phyloP scores from a whole-genome alignment of 306 rosid species.

The Prunus mira region DNA sequence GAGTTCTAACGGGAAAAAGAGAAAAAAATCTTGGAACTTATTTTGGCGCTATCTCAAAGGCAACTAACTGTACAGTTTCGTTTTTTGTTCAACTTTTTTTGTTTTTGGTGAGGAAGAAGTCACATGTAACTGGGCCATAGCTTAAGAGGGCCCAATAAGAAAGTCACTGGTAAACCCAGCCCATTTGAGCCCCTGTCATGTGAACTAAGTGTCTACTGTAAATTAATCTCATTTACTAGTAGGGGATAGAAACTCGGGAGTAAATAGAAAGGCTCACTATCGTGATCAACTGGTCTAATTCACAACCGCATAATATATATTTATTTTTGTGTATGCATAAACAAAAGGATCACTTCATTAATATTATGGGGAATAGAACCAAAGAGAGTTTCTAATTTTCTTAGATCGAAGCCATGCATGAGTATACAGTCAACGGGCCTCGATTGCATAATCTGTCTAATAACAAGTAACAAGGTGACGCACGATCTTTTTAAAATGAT shows the following conservation, averaged over 20 bases:
- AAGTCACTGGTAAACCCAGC: neutral
- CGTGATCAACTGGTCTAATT: too few relatives aligned
- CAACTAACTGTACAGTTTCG: neutral
- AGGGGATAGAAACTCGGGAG: too few relatives aligned
- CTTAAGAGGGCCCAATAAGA: neutral
- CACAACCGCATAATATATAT: too few relatives aligned
- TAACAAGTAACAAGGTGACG: constrained; percentile 4
- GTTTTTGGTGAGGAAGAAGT: too few relatives aligned
- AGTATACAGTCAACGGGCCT: constrained; percentile 19
- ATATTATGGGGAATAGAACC: neutral
- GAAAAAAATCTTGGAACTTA: constrained; percentile 24
- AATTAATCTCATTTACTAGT: too few relatives aligned
- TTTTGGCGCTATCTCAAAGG: constrained; percentile 32
- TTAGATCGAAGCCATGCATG: neutral
- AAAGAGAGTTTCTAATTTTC: neutral
- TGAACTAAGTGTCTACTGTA: neutral
- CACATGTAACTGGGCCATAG: neutral
- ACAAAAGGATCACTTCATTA: neutral
- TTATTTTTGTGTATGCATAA: too few relatives aligned
- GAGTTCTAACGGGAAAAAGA: neutral
- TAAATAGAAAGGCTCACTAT: accelerated
- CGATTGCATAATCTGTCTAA: constrained; percentile 14
- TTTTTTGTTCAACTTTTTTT: too few relatives aligned
- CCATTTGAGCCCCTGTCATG: neutral
- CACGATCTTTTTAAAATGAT: constrained; percentile 17